phyloP scores from a whole-genome alignment of 2,329 filamentous ascomycete genomes.

The Arthrobotrys pseudoclavata region DNA sequence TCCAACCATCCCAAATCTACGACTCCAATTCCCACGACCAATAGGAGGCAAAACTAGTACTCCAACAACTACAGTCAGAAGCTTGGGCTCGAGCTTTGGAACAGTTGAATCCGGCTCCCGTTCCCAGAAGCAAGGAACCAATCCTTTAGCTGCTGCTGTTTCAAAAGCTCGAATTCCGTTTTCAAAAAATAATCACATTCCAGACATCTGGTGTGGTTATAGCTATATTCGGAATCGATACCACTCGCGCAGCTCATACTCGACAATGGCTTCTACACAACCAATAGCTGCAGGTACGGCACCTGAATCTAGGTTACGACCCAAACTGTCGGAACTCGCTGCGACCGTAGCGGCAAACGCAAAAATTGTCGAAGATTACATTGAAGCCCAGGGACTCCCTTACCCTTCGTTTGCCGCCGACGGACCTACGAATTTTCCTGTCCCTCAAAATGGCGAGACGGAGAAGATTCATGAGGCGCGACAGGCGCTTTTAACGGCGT shows the following conservation, averaged over 20 bases:
- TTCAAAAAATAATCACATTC: conserved; percentile 12
- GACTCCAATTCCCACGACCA: background rate
- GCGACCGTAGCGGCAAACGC: conserved; percentile 59
- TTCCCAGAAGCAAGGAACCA: conserved; percentile 22
- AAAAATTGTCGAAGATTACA: conserved; percentile 60
- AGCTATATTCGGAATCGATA: background rate
- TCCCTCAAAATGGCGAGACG: conserved; percentile 43
- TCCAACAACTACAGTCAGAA: conserved; percentile 13
- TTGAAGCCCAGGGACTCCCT: conserved; percentile 49
- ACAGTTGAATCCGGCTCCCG: background rate
- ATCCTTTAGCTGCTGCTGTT: conserved; percentile 14
- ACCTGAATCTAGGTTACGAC: conserved; percentile 40
- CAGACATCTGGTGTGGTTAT: background rate
- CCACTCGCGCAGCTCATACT: background rate
- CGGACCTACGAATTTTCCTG: conserved; percentile 52
- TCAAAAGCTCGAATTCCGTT: conserved; percentile 19
- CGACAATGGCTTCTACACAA: conserved; percentile 40
- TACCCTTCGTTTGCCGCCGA: conserved; percentile 58
- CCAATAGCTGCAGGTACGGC: conserved; percentile 27
- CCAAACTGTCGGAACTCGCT: conserved; percentile 60
- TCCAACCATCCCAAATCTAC: conserved; percentile 24
- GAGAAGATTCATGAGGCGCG: conserved; percentile 53
- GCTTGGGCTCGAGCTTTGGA: conserved; percentile 18
- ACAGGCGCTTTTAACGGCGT: conserved; percentile 53
- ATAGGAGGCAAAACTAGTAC: conserved; percentile 21